Base-by-base conservation (phyloP, 1,284 basidiomycete genomes). In the Laetiporus sulphureus region DNA sequence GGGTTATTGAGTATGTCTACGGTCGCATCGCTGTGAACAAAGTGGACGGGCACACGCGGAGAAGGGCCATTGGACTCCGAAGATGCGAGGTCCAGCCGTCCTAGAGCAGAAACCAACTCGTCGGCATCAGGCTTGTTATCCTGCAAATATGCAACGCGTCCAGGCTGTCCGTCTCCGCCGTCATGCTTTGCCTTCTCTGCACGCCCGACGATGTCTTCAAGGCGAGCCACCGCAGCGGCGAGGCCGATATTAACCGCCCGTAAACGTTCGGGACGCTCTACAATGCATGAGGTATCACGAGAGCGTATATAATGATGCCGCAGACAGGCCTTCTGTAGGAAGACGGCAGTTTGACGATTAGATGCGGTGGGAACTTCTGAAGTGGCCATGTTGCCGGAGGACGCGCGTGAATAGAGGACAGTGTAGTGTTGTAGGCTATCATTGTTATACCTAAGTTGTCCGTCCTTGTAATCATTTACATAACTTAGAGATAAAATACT, bases 241-340 rank as follows among this genome's bases (percentile, higher is more conserved):
- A 94, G 69, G 1, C 92, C 92, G 6, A 86, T 55, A 45, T 83
- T 79, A 34, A 94, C 77, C 0, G 91, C 91, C 34, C 82, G 74
- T 12, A 96, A 65, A n/a, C 92, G 77, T 60, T 94, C 87, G 0
- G 91, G 92, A n/a, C 89, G 74, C 59, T 96, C 92, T 16, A 92
- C 79, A 44, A 94, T 82, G 41, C 71, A 68, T 0, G 83, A 87
- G 1, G 71, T 70, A 53, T 90, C 81, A 41, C 74, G 66, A 11
- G 81, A 79, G 13, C 91, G 81, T 44, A 91, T 89, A 57, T 80
- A 94, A 38, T 72, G 75, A 60, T 96, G 92, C 41, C 75, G 65
- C 8, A 79, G 66, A 56, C 85, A 88, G 8, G 74, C 72, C 47
- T 83, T 77, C 59, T 89, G 85, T 11, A 88, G 57, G 42, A 66